Evolutionary conservation across 2,329 filamentous ascomycete species (phyloP).

Genomic region (Aureobasidium zeae): DNA sequence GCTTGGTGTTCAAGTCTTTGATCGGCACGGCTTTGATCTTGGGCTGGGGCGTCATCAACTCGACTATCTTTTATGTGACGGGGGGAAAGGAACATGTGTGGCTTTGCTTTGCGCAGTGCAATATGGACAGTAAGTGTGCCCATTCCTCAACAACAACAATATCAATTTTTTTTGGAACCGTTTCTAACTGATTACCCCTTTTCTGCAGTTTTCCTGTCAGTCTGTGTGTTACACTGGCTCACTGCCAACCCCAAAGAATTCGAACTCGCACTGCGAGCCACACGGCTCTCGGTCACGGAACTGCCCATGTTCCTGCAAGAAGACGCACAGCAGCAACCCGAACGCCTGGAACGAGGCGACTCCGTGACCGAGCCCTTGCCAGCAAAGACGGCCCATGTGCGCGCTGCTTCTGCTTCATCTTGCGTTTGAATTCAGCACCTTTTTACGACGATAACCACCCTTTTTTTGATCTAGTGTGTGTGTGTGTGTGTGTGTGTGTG

Average conservation of each 20-base stretch:
- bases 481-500: too few relatives aligned
- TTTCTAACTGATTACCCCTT: background rate
- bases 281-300: background rate
- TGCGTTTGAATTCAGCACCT: too few relatives aligned
- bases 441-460: too few relatives aligned
- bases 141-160: too few relatives aligned
- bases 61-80: constrained; percentile 26
- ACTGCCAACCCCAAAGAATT: constrained; percentile 8
- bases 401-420: too few relatives aligned
- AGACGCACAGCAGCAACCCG: background rate
- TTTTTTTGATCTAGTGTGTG: too few relatives aligned
- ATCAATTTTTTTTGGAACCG: background rate
- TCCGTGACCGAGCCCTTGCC: too few relatives aligned
- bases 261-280: background rate
- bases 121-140: constrained; percentile 32
- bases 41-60: constrained; percentile 32
- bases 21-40: constrained; percentile 32
- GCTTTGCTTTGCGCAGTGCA: constrained; percentile 35
- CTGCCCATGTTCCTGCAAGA: constrained; percentile 7
- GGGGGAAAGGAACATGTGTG: constrained; percentile 31
- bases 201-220: constrained; percentile 7
- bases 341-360: too few relatives aligned
- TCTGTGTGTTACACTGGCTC: constrained; percentile 12
- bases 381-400: too few relatives aligned
- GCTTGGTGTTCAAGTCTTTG: constrained; percentile 32